Percentiles rank a stretch among this genome's conserved stretches.
phyloP scores from a whole-genome alignment of 805 yeast species.

The Starmerella lactis-condensi region DNA sequence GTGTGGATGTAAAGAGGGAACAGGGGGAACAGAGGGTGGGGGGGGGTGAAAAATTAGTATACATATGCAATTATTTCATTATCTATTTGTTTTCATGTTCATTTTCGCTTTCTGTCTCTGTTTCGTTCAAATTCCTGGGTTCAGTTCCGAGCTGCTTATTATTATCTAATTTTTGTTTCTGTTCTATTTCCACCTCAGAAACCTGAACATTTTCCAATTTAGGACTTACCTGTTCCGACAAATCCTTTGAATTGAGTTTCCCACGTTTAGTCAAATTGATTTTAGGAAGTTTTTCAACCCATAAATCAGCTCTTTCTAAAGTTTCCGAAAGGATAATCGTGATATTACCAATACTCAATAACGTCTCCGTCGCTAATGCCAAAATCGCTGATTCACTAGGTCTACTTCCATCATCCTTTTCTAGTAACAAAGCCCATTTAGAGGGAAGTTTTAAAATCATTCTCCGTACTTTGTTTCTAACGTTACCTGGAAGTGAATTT shows the following conservation, averaged over 20 bases:
- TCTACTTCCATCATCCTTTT: slow-evolving; percentile 17
- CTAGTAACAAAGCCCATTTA: slow-evolving; percentile 39
- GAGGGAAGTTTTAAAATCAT: slow-evolving; percentile 58
- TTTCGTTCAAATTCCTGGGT: no score
- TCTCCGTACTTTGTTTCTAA: slow-evolving; percentile 62
- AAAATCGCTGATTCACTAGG: slow-evolving; percentile 55
- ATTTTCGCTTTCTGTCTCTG: no score
- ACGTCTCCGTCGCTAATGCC: slow-evolving; percentile 69
- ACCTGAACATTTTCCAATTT: slow-evolving; percentile 1
- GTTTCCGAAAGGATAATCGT: slow-evolving; percentile 74
- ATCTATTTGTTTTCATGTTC: no score
- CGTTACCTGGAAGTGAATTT: slow-evolving; percentile 54
- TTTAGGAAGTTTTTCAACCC: slow-evolving; percentile 30
- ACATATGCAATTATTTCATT: no score
- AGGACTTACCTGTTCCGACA: slow-evolving; percentile 6
- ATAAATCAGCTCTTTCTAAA: slow-evolving; percentile 63
- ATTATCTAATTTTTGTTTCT: no score
- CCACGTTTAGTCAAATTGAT: slow-evolving; percentile 19
- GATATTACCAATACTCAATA: slow-evolving; percentile 69
- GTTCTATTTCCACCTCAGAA: not conserved
- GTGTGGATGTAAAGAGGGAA: no score
- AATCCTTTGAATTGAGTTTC: no score
- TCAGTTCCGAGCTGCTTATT: no score
- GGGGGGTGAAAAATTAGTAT: no score
- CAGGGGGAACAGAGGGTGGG: no score